A percentile compares a stretch with the other conserved stretches of the same genome.
Evolutionary conservation across 768 basidiomycete species (phyloP).

Genomic region (Paxillus rubicundulus): DNA sequence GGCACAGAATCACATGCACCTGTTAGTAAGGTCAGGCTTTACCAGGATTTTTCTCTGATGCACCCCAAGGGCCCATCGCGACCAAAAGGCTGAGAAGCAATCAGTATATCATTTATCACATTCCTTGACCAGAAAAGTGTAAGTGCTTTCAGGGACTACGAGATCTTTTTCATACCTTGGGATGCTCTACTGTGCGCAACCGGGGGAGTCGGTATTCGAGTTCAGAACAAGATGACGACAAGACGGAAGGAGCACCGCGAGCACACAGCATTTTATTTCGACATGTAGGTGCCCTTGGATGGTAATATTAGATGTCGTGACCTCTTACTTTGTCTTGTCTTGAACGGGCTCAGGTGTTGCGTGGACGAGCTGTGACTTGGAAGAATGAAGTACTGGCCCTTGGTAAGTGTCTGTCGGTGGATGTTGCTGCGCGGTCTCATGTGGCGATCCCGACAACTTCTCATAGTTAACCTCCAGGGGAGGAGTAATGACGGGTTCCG

Average conservation of each 20-base stretch:
- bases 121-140: constrained; percentile 26
- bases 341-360: constrained; percentile 28
- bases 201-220: neutral
- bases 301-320: neutral
- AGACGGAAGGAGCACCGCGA: too few species aligned
- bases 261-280: too few species aligned
- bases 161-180: constrained; percentile 18
- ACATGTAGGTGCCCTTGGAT: too few species aligned
- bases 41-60: neutral
- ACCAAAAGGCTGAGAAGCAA: constrained; percentile 52
- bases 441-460: neutral
- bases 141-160: neutral
- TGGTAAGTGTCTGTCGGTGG: constrained; percentile 1
- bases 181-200: constrained; percentile 44
- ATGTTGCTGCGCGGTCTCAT: neutral
- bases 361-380: constrained; percentile 45
- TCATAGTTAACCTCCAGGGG: neutral
- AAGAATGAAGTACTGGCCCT: constrained; percentile 43
- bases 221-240: neutral
- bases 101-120: constrained; percentile 44
- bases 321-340: constrained; percentile 37
- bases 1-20: neutral
- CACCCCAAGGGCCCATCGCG: constrained; percentile 50
- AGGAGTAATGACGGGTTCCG: neutral
- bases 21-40: neutral